Evolutionary conservation across 1,139 yeast genomes (phyloP), one percentile per base, ranked within the genome.

Genomic region (Suhomyces guaymorum): DNA sequence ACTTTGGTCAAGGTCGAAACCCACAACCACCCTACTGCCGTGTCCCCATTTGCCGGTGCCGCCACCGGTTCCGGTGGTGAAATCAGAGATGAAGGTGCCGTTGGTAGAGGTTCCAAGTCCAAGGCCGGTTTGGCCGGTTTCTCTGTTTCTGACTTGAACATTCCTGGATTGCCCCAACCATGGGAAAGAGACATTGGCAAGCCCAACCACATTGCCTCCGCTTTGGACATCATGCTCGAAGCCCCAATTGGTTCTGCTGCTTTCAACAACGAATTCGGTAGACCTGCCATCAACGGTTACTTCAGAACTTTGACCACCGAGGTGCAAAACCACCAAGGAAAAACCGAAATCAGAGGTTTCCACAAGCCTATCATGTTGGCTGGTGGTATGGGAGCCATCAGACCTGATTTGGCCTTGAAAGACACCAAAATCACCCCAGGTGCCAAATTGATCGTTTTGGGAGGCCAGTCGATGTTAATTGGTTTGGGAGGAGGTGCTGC

Each of bases 401-500:
- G 98, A 61, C 97, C 97, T 6, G 89, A 79, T 44, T 80, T 90
- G 55, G 92, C 98, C 7, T 72, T 94, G 49, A 94, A 94, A 62
- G 84, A 88, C 58, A 79, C 80, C 38, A 82, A 78, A 44, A 89
- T 94, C 48, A 87, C 96, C 4, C 95, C 97, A 19, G 97, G 97
- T 15, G 82, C 97, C 18, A 81, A 85, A 40, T 73, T 94, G 47
- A 87, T 94, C 57, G 98, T 94, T 17, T 78, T 94, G 36, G 99
- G 99, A 56, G 99, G 99, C 40, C 96, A 90, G 52, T 86, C 90
- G n/a, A 92, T 94, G 98, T 78, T 94, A 52, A 92, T 94, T 64
- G 99, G 99, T 55, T 76, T 92, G 41, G 99, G 99, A 55, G 99
- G 99, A 57, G 99, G 99, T 67, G 98, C 98, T 30, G 98, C 98